Percentiles rank a stretch among this genome's conserved stretches.
Evolutionary conservation across 352 stramenopile species (phyloP).

Genomic region (Thalassiosira oceanica): DNA sequence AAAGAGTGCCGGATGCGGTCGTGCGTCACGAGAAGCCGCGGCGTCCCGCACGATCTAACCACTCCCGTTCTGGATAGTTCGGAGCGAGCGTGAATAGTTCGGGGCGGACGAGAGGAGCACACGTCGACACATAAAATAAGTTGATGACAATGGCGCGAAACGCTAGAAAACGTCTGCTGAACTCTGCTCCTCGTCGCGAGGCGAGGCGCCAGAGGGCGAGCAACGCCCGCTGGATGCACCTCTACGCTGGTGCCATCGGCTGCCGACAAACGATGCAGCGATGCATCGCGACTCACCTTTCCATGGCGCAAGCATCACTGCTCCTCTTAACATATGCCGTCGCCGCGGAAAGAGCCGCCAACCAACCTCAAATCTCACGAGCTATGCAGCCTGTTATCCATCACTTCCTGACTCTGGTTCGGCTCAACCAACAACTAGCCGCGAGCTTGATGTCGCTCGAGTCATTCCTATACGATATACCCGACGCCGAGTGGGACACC

Average conservation of each 20-base stretch:
- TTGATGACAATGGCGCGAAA: no score
- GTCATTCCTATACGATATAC: slow-evolving; percentile 7
- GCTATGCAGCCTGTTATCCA: neutral
- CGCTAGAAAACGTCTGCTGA: slow-evolving; percentile 1
- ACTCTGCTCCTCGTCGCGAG: neutral
- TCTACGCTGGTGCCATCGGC: neutral
- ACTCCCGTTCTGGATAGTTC: no score
- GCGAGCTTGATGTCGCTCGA: neutral
- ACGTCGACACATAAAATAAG: no score
- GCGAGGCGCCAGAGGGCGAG: neutral
- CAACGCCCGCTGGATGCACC: slow-evolving; percentile 3
- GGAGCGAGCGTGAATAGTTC: no score
- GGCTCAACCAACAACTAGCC: neutral
- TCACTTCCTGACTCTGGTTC: neutral
- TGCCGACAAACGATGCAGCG: neutral
- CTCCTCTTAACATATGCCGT: neutral
- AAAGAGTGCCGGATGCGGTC: no score
- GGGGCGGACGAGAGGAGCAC: no score
- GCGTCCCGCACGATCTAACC: no score
- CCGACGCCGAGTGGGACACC: neutral
- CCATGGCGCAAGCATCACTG: neutral
- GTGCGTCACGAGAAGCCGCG: no score
- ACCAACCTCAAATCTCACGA: neutral
- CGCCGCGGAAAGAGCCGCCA: neutral
- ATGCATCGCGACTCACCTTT: neutral